Base-by-base conservation (phyloP, 805 yeast genomes). In the Candida verbasci region DNA sequence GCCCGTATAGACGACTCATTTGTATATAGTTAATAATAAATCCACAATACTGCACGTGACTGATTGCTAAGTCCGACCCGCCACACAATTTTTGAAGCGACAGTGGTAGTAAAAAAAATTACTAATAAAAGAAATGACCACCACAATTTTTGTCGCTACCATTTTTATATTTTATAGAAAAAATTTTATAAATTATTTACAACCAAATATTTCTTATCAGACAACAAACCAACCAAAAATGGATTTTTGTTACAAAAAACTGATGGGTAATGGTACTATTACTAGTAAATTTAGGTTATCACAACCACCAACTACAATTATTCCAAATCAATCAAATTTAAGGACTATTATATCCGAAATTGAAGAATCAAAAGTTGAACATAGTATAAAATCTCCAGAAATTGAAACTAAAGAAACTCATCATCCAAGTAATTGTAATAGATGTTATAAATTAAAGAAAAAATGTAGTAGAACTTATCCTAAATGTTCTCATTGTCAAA, bases 361-460 rank as follows among this genome's bases (percentile, higher is more conserved):
- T 7, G 22, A 15, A 9, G 16, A 31, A 17, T 10, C 3, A 17
- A 6, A 23, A 8, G 35, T 10, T 3, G 9, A 10, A 3, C 5
- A 15, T 20, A 29, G 10, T 16, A 23, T 14, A 4, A 14, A n/a
- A n/a, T 31, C 34, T 9, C 34, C 34, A 21, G 30, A 35, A 24
- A n/a, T 30, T 6, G 37, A 26, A 21, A 28, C 31, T 18, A 35
- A 18, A 15, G 36, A 38, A 8, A 52, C 62, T 15, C 67, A 59
- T 41, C 66, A 61, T 40, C 55, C 61, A 10, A 55, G 52, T 42
- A 65, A 62, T 50, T 66, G 72, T 40, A 55, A 47, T 24, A 48
- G 70, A 15, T 66, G 72, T 47, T 65, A 67, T 40, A 49, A 65
- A 25, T 52, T 67, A 38, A 67, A 67, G 52, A 67, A 67, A 45